A percentile compares a stretch with the other conserved stretches of the same genome.
Evolutionary conservation across 768 basidiomycete genomes (phyloP).

Genomic region (Tremella mesenterica): DNA sequence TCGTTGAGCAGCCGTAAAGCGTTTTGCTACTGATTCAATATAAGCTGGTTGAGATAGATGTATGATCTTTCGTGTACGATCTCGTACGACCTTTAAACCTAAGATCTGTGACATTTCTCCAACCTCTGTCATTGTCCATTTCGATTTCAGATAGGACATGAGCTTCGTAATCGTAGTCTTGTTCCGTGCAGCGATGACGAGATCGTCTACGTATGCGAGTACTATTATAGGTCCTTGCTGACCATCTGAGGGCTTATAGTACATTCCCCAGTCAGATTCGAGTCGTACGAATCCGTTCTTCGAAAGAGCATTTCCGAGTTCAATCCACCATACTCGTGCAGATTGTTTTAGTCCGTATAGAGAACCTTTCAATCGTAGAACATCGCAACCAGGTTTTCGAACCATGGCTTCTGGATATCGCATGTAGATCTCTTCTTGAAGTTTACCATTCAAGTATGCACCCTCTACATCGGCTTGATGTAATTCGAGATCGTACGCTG

Average conservation of each 20-base stretch:
- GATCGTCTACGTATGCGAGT: slow-evolving; percentile 18
- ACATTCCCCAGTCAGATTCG: slow-evolving; percentile 21
- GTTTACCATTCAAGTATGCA: slow-evolving; percentile 4
- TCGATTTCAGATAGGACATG: background rate
- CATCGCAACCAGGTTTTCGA: background rate
- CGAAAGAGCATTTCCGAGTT: slow-evolving; percentile 7
- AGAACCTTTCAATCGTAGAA: slow-evolving; percentile 2
- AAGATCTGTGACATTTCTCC: slow-evolving; percentile 4
- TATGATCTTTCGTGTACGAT: background rate
- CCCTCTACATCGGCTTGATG: slow-evolving; percentile 22
- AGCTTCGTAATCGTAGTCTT: background rate
- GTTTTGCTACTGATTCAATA: slow-evolving; percentile 11
- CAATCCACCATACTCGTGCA: slow-evolving; percentile 17
- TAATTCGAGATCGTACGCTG: slow-evolving; percentile 12
- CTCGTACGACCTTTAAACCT: slow-evolving; percentile 7
- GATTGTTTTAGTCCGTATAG: slow-evolving; percentile 24
- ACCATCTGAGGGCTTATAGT: background rate
- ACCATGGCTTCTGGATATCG: slow-evolving; percentile 1
- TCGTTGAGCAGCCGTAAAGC: slow-evolving; percentile 1
- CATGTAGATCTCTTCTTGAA: slow-evolving; percentile 39
- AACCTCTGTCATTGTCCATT: slow-evolving; percentile 6
- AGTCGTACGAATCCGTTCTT: slow-evolving; percentile 11
- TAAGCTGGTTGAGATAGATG: slow-evolving; percentile 11
- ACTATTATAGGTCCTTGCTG: slow-evolving; percentile 3
- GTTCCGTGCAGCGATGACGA: slow-evolving; percentile 11